A percentile compares a stretch with the other conserved stretches of the same genome.
phyloP scores from a whole-genome alignment of 345 rosid genomes.

The Citrus reticulata region DNA sequence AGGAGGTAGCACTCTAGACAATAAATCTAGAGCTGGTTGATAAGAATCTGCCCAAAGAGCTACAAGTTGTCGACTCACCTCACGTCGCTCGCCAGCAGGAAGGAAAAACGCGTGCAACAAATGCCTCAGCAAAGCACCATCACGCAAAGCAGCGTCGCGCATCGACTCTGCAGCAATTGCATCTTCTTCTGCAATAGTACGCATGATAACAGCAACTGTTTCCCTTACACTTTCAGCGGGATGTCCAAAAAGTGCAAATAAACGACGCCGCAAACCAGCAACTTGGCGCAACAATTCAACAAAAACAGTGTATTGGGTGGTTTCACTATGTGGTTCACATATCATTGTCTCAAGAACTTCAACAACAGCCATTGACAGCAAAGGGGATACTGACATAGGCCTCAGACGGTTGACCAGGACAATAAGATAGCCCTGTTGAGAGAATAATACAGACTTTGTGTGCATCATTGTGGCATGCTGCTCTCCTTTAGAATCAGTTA shows the following conservation, averaged over 20 bases:
- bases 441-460: conserved; percentile 86
- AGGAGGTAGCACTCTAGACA: conserved; percentile 95
- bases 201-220: conserved; percentile 95
- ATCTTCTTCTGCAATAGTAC: conserved; percentile 99
- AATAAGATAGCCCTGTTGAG: conserved; percentile 66
- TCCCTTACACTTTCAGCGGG: conserved; percentile 99
- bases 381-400: conserved; percentile 93
- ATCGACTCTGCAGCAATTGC: conserved; percentile 99
- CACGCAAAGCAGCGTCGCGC: conserved; percentile 99
- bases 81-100: conserved; percentile 91
- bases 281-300: conserved; percentile 95
- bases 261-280: conserved; percentile 92
- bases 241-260: conserved; percentile 97
- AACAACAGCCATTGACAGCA: conserved; percentile 94
- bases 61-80: conserved; percentile 97
- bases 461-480: conserved; percentile 95
- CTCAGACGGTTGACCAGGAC: conserved; percentile 85
- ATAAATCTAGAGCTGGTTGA: conserved; percentile 85
- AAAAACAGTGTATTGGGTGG: conserved; percentile 91
- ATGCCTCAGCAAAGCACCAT: conserved; percentile 98
- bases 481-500: conserved; percentile 81
- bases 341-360: conserved; percentile 98
- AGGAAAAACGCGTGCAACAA: conserved; percentile 82
- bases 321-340: conserved; percentile 98
- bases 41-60: conserved; percentile 99